phyloP scores from a whole-genome alignment of 2,329 filamentous ascomycete species.

The Pseudocercospora cruenta region DNA sequence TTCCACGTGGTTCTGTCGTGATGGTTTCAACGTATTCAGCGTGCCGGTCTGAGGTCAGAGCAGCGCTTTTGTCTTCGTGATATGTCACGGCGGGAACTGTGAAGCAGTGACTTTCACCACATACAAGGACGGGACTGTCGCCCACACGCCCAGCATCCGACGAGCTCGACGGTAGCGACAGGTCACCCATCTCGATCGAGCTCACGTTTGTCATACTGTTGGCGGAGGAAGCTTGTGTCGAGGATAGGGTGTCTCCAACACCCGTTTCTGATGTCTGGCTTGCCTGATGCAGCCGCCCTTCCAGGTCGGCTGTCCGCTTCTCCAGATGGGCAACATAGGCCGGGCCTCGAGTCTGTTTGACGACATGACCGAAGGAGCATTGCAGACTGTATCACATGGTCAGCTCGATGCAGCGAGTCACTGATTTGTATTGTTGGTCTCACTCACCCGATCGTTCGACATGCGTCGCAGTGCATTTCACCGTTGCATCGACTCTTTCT shows the following conservation, averaged over 20 bases:
- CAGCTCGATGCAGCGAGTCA: not conserved
- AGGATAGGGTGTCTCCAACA: not conserved
- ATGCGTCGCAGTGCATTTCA: constrained; percentile 22
- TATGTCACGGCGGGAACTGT: not conserved
- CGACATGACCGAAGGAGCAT: constrained; percentile 27
- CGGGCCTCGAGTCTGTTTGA: constrained; percentile 29
- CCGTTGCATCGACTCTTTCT: constrained; percentile 28
- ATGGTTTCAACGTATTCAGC: constrained; percentile 17
- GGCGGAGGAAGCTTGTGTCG: not conserved
- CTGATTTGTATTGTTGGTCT: not conserved
- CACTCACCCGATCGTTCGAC: constrained; percentile 24
- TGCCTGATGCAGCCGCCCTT: constrained; percentile 13
- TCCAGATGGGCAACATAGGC: constrained; percentile 29
- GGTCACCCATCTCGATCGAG: not conserved
- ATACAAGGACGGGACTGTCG: not conserved
- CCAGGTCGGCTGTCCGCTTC: constrained; percentile 24
- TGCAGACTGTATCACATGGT: constrained; percentile 15
- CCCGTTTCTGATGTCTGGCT: constrained; percentile 2
- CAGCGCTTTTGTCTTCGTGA: not conserved
- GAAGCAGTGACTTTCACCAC: not conserved
- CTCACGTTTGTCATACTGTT: not conserved
- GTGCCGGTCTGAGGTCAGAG: not conserved
- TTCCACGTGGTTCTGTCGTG: constrained; percentile 26
- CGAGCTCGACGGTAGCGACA: not conserved
- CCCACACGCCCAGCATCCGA: not conserved